These are phyloP conservation scores for Glaciozyma antarctica DNA, from an alignment of 768 basidiomycete species.

Conservation along the genomic window DNA sequence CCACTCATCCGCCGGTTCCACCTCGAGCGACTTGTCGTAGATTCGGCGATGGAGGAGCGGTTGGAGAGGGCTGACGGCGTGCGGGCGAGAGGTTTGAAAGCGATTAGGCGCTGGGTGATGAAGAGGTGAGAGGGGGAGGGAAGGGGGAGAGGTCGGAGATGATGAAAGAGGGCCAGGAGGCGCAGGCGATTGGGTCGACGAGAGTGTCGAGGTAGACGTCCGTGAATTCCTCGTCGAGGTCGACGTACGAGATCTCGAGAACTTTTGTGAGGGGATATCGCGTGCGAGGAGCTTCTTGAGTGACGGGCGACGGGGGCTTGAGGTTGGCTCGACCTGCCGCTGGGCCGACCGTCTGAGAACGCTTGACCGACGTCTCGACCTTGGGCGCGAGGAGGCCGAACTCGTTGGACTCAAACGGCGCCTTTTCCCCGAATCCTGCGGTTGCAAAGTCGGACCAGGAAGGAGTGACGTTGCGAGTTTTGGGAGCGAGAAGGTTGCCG, in stretches of 20 bases:
- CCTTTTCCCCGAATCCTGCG: constrained; percentile 8
- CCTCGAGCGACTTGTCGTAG: not conserved
- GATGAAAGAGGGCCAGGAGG: not conserved
- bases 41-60: not conserved
- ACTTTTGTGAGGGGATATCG: not conserved
- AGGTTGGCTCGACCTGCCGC: not conserved
- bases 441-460: constrained; percentile 20
- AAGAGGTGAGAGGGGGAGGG: constrained; percentile 2
- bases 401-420: not conserved
- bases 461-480: not conserved
- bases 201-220: constrained; percentile 21
- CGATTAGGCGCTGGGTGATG: constrained; percentile 4
- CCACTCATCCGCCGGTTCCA: not conserved
- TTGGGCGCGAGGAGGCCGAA: constrained; percentile 6
- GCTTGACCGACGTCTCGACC: too few species aligned
- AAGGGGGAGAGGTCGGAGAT: not conserved
- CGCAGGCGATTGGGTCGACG: constrained; percentile 3
- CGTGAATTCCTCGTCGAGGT: constrained; percentile 16
- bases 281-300: too few species aligned
- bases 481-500: constrained; percentile 6
- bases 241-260: not conserved
- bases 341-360: not conserved
- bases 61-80: not conserved
- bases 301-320: not conserved
- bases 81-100: not conserved